Conservation (phyloP, 2,329 filamentous ascomycete genomes). For the Hymenoscyphus repandus region DNA sequence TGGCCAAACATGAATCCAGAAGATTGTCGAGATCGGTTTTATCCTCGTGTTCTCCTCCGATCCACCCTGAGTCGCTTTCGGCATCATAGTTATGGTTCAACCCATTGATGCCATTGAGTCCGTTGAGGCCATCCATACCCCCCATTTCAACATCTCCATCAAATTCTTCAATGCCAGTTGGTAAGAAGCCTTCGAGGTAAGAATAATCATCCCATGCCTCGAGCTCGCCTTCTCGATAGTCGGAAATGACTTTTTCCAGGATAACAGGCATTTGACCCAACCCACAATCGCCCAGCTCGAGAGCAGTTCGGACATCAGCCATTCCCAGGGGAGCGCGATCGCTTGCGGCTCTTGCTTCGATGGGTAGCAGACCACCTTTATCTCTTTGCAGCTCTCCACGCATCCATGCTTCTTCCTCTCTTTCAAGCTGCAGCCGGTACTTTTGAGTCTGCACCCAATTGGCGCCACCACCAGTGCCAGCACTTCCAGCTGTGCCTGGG, state of each 20-base stretch:
- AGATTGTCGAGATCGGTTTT: slow-evolving; percentile 49
- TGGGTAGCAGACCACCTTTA: slow-evolving; percentile 70
- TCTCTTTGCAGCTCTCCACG: slow-evolving; percentile 72
- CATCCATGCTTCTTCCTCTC: slow-evolving; percentile 68
- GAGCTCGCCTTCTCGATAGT: slow-evolving; percentile 71
- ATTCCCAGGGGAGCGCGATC: slow-evolving; percentile 69
- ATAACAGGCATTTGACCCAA: slow-evolving; percentile 74
- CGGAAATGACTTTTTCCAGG: slow-evolving; percentile 62
- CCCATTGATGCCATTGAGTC: slow-evolving; percentile 44
- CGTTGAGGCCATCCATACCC: slow-evolving; percentile 34
- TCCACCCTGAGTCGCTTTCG: slow-evolving; percentile 58
- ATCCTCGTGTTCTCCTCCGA: slow-evolving; percentile 50
- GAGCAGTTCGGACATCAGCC: slow-evolving; percentile 69
- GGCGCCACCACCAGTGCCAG: slow-evolving; percentile 59
- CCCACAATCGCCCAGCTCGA: slow-evolving; percentile 71
- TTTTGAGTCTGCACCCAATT: slow-evolving; percentile 73
- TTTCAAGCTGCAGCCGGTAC: slow-evolving; percentile 68
- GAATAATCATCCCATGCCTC: slow-evolving; percentile 61
- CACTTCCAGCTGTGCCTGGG: slow-evolving; percentile 55
- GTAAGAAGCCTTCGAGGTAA: slow-evolving; percentile 27
- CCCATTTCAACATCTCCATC: slow-evolving; percentile 34
- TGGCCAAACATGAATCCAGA: slow-evolving; percentile 36
- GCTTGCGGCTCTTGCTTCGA: slow-evolving; percentile 72
- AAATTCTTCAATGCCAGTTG: slow-evolving; percentile 27
- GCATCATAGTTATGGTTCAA: slow-evolving; percentile 41